phyloP scores from a whole-genome alignment of 768 basidiomycete species.

The Lentinula sp. region DNA sequence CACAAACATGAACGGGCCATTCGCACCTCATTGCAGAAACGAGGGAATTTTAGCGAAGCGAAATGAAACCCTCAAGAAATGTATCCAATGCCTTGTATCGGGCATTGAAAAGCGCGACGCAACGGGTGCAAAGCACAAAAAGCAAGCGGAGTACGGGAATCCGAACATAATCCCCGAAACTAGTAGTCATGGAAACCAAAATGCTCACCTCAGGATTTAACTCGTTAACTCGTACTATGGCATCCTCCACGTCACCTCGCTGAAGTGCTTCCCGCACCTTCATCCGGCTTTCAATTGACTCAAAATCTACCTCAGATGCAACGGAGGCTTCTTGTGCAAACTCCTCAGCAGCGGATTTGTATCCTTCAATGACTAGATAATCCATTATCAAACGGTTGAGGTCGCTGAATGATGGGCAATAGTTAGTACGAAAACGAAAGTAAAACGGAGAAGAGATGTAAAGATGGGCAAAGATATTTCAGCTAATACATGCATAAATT shows the following conservation, averaged over 20 bases:
- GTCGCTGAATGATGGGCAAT: slow-evolving; percentile 51
- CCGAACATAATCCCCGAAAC: neutral
- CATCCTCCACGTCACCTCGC: slow-evolving; percentile 90
- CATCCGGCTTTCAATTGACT: slow-evolving; percentile 91
- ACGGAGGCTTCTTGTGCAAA: slow-evolving; percentile 87
- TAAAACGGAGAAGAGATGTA: slow-evolving; percentile 14
- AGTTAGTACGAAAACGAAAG: slow-evolving; percentile 12
- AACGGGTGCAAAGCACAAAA: neutral
- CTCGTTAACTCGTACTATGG: slow-evolving; percentile 93
- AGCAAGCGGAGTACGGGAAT: neutral
- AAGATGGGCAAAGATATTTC: slow-evolving; percentile 26
- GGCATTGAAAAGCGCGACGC: slow-evolving; percentile 6
- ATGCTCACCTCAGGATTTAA: slow-evolving; percentile 89
- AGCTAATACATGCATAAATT: slow-evolving; percentile 86
- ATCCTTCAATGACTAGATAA: slow-evolving; percentile 96
- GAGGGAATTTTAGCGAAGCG: neutral
- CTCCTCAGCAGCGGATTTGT: slow-evolving; percentile 92
- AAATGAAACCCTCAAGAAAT: neutral
- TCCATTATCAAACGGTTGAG: slow-evolving; percentile 94
- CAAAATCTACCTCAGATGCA: slow-evolving; percentile 74
- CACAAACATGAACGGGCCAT: too few relatives aligned
- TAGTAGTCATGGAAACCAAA: slow-evolving; percentile 4
- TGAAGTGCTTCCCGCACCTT: slow-evolving; percentile 91
- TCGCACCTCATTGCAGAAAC: neutral
- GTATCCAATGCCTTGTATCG: neutral